phyloP scores from a whole-genome alignment of 371 early-diverging fungal genomes.

The Capillidium rhysosporum region DNA sequence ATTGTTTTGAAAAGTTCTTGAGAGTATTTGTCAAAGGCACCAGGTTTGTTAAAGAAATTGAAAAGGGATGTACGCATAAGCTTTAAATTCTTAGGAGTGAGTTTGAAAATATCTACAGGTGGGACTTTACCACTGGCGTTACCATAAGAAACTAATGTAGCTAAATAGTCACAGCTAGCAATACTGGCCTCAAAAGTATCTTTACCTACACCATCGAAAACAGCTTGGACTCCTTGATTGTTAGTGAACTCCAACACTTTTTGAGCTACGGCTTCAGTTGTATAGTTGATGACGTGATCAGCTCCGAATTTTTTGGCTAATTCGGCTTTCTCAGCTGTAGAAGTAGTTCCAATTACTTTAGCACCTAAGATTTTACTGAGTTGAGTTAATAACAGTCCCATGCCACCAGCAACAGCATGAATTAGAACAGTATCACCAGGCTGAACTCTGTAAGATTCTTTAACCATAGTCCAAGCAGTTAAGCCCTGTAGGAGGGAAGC shows the following conservation, averaged over 20 bases:
- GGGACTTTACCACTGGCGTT: conserved; percentile 76
- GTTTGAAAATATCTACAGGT: conserved; percentile 40
- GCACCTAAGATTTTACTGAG: conserved; percentile 60
- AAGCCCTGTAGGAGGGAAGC: conserved; percentile 48
- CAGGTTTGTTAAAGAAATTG: conserved; percentile 38
- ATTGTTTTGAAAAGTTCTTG: conserved; percentile 34
- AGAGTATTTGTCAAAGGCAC: conserved; percentile 42
- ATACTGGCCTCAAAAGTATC: conserved; percentile 62
- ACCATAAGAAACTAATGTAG: conserved; percentile 75
- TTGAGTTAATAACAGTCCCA: conserved; percentile 57
- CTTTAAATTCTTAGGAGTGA: conserved; percentile 47
- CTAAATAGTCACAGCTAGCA: conserved; percentile 47
- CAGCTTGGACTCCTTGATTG: conserved; percentile 63
- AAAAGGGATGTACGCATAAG: conserved; percentile 61
- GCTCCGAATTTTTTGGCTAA: conserved; percentile 53
- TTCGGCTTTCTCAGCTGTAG: conserved; percentile 59
- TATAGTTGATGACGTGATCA: conserved; percentile 57
- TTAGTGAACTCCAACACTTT: conserved; percentile 32
- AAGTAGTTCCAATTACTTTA: conserved; percentile 73
- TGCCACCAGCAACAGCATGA: conserved; percentile 86
- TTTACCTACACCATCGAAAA: conserved; percentile 84
- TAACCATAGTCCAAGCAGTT: conserved; percentile 63
- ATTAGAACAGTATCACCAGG: conserved; percentile 60
- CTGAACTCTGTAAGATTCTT: conserved; percentile 49
- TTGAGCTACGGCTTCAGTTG: conserved; percentile 30